Conservation (phyloP, 2,329 filamentous ascomycete genomes). For the Aspergillus transmontanensis region DNA sequence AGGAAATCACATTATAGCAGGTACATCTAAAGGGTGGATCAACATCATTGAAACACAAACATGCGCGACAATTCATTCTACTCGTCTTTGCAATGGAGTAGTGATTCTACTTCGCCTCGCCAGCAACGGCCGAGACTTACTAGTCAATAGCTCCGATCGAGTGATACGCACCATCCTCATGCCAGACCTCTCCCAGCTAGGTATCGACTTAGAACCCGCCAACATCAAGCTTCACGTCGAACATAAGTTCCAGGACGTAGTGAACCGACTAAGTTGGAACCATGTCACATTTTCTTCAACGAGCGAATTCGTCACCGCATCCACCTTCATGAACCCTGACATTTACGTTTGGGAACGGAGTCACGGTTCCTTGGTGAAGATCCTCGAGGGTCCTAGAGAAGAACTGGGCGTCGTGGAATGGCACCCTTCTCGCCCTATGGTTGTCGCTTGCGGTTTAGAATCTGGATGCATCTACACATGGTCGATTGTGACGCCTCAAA, state of each 20-base stretch:
- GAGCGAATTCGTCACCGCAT: slow-evolving; percentile 93
- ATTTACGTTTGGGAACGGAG: slow-evolving; percentile 97
- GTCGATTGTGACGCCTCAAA: slow-evolving; percentile 92
- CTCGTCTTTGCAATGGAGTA: slow-evolving; percentile 81
- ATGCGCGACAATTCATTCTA: slow-evolving; percentile 83
- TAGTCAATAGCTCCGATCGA: slow-evolving; percentile 91
- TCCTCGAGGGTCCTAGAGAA: slow-evolving; percentile 94
- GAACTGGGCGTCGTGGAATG: slow-evolving; percentile 96
- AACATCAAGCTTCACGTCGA: slow-evolving; percentile 89
- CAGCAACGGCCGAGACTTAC: slow-evolving; percentile 78
- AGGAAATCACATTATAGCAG: slow-evolving; percentile 86
- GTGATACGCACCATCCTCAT: slow-evolving; percentile 92
- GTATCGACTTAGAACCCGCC: slow-evolving; percentile 70
- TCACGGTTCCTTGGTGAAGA: slow-evolving; percentile 91
- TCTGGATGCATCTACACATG: slow-evolving; percentile 93
- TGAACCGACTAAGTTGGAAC: slow-evolving; percentile 94
- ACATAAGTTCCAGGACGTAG: slow-evolving; percentile 97
- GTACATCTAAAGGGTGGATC: slow-evolving; percentile 92
- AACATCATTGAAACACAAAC: slow-evolving; percentile 89
- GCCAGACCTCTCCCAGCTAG: slow-evolving; percentile 67
- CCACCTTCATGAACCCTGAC: slow-evolving; percentile 97
- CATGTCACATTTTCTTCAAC: slow-evolving; percentile 93
- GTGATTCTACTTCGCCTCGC: slow-evolving; percentile 87
- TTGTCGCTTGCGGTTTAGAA: slow-evolving; percentile 90
- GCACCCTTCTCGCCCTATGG: slow-evolving; percentile 85